Conservation (phyloP, 306 rosid genomes). For the Fragaria nilgerrensis region DNA sequence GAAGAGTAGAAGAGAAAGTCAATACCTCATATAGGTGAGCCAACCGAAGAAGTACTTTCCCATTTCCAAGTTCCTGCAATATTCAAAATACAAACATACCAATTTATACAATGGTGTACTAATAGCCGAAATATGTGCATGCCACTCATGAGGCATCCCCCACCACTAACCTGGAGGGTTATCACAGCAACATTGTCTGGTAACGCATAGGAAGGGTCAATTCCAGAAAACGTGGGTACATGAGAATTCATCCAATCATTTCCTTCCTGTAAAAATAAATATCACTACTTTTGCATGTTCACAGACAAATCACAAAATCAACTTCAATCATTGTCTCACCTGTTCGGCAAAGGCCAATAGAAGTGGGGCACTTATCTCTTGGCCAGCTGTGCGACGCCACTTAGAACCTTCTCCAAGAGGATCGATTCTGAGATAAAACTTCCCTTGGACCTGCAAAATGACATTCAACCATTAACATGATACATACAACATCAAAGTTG, state of each 20-base stretch:
- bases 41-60: constrained; percentile 72
- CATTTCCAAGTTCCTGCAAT: constrained; percentile 72
- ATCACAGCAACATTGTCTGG: constrained; percentile 71
- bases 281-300: constrained; percentile 7
- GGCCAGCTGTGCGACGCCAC: constrained; percentile 91
- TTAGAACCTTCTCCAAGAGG: constrained; percentile 74
- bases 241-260: constrained; percentile 64
- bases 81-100: constrained; percentile 21
- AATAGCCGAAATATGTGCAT: neutral
- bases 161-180: constrained; percentile 64
- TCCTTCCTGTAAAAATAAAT: constrained; percentile 48
- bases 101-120: neutral
- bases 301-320: constrained; percentile 3
- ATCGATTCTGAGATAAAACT: constrained; percentile 69
- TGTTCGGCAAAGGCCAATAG: constrained; percentile 76
- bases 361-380: constrained; percentile 75
- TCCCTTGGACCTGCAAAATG: constrained; percentile 62
- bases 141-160: constrained; percentile 3
- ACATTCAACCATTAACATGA: neutral
- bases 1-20: constrained; percentile 12
- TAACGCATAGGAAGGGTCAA: constrained; percentile 61
- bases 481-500: neutral
- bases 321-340: constrained; percentile 31
- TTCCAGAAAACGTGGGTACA: constrained; percentile 55
- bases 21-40: constrained; percentile 83